Base-by-base conservation (phyloP, 108 stramenopile species). In the Nannochloropsis salina region DNA sequence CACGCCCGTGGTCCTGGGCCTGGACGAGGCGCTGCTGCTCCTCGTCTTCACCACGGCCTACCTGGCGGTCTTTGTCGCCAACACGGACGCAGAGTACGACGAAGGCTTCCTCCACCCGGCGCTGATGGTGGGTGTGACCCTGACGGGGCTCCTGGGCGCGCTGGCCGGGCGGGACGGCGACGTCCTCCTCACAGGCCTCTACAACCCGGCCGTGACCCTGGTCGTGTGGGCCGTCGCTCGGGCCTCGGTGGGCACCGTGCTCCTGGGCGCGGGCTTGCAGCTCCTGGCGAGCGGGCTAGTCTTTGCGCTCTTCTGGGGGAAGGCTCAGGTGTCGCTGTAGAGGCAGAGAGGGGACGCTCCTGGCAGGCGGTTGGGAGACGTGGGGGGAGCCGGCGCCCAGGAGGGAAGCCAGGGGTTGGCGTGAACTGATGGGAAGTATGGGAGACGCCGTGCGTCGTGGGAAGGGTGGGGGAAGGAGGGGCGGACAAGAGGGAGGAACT, bases 11-110 rank as follows among this genome's bases (percentile, higher is more conserved):
- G 61, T 74, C 20, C n/a, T 74, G 61, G 61, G 61, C 15, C 20
- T n/a, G 8, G 20, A n/a, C 20, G n/a, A 74, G 15, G 61, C 61
- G n/a, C 6, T 74, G 61, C n/a, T 74, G 61, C 61, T 74, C 61
- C n/a, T 74, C n/a, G 61, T n/a, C 15, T 74, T 74, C 61, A 74
- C 61, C 20, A 74, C 61, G 15, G 61, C 8, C 20, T 74, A 74
- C n/a, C n/a, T 74, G n/a, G 15, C 20, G 15, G 61, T 74, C 3
- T 74, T 74, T 6, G 61, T 74, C 20, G 61, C 61, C 61, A 74
- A 74, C 61, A 74, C 61, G n/a, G 61, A 74, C 61, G 61, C 61
- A n/a, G 61, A 74, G 61, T 74, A 74, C n/a, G 61, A 74, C n/a
- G 61, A 74, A n/a, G 61, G 61, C 6, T 74, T 74, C n/a, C 6